Evolutionary conservation across 1,139 yeast genomes (phyloP).

Genomic region (Spencermartinsiella ligniputridi): DNA sequence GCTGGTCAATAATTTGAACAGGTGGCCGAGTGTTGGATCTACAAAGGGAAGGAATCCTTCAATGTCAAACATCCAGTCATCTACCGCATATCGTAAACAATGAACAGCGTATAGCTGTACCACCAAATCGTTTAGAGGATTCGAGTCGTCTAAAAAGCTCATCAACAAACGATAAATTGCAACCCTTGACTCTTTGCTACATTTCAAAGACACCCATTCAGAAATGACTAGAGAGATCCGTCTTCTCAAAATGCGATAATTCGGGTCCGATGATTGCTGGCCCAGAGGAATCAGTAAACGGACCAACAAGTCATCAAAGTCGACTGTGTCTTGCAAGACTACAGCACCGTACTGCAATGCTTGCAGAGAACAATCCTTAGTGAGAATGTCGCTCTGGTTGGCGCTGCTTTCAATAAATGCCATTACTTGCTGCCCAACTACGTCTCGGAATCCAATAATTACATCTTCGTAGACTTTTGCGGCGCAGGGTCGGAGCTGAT

Average conservation of each 20-base stretch:
- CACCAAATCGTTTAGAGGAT: conserved; percentile 59
- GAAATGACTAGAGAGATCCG: conserved; percentile 70
- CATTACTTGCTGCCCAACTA: conserved; percentile 58
- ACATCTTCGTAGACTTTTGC: conserved; percentile 80
- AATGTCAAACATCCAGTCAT: conserved; percentile 83
- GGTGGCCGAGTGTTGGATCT: conserved; percentile 44
- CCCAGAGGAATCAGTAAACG: conserved; percentile 69
- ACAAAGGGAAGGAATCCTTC: conserved; percentile 62
- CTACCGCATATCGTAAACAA: conserved; percentile 61
- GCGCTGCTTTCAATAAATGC: conserved; percentile 53
- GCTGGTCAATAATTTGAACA: conserved; percentile 29
- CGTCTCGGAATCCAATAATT: conserved; percentile 56
- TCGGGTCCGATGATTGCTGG: conserved; percentile 27
- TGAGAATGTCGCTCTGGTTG: conserved; percentile 43
- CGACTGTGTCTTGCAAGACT: conserved; percentile 58
- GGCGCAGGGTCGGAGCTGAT: conserved; percentile 80
- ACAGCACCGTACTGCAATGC: conserved; percentile 75
- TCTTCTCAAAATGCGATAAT: conserved; percentile 63
- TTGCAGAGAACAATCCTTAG: conserved; percentile 75
- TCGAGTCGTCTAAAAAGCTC: conserved; percentile 42
- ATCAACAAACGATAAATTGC: conserved; percentile 55
- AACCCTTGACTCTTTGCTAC: conserved; percentile 55
- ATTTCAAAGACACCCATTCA: conserved; percentile 59
- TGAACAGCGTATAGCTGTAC: conserved; percentile 75
- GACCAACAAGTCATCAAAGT: conserved; percentile 56